Evolutionary conservation across 2,329 filamentous ascomycete species (phyloP), one percentile per base, ranked within the genome.

Genomic region (Apiospora pterosperma): DNA sequence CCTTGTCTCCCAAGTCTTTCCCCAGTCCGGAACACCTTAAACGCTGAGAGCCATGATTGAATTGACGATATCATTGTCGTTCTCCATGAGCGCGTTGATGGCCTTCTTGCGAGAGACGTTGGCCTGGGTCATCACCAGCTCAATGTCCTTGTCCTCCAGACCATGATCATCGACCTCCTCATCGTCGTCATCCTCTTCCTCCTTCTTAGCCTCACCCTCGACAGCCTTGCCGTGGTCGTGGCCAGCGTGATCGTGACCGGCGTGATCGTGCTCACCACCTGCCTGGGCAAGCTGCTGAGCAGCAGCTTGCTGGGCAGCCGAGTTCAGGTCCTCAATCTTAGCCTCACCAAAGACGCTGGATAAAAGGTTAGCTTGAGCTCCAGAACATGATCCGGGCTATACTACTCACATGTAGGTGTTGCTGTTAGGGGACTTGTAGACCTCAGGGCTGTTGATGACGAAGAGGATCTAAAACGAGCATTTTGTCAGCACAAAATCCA

Each of bases 31-130:
- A 42, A 34, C 31, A 14, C 41, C 58, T 78, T 84, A 94, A 86
- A 93, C 90, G 85, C 91, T 93, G 80, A 99, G 84, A 73, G 95
- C 94, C 96, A 99, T 99, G 85, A 99, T 99, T 75, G 96, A 97
- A 88, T 99, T 99, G 86, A 99, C 96, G 84, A 99, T 99, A 79
- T 99, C 96, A 77, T 98, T 97, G 84, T 98, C 95, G 79, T 99
- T 99, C 86, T 98, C 96, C 86, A 93, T 94, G 78, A 99, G 87
- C 64, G 96, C 96, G 85, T 98, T 99, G 85, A 99, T 89, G 67
- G 96, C 96, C 89, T 98, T 98, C 85, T 97, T 97, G 81, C 96
- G 89, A 74, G 93, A 97, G 75, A 99, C 96, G 76, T 86, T 96
- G 74, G 96, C 96, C 84, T 99, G 95, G 74, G 92, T 93, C 93